Conservation (phyloP, 371 early-diverging fungal species). For the Apophysomyces trapeziformis region DNA sequence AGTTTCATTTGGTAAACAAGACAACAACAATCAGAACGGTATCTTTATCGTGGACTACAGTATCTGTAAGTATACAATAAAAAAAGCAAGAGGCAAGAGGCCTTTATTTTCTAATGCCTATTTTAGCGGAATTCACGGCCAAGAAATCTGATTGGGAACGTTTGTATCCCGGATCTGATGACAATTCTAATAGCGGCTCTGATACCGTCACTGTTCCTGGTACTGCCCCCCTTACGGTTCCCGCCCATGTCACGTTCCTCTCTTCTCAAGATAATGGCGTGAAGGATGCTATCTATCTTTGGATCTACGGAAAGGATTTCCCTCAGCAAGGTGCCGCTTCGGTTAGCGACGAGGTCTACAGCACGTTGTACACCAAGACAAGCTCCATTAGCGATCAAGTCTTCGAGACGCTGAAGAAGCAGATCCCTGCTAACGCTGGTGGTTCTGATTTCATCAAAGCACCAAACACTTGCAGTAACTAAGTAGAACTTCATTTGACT, state of each 20-base stretch:
- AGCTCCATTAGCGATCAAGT: neutral
- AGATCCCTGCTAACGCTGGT: neutral
- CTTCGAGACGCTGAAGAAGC: neutral
- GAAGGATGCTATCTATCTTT: neutral
- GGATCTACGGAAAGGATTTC: neutral
- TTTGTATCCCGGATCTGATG: neutral
- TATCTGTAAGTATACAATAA: neutral
- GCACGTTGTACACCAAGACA: neutral
- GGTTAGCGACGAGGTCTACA: neutral
- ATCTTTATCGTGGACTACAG: too few species aligned
- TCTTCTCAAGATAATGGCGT: neutral
- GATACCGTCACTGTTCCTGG: neutral
- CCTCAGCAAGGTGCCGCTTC: neutral
- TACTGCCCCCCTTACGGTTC: neutral
- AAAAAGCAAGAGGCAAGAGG: neutral
- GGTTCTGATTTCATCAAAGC: neutral
- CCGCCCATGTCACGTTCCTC: neutral
- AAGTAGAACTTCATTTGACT: too few species aligned
- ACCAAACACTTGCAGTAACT: neutral
- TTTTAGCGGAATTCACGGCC: neutral
- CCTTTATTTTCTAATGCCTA: neutral
- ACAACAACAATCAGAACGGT: too few species aligned
- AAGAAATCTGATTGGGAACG: neutral
- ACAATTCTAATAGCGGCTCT: neutral
- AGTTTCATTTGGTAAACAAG: neutral